Conservation (phyloP, 2,329 filamentous ascomycete genomes). For the Paraconiothyrium sp. region DNA sequence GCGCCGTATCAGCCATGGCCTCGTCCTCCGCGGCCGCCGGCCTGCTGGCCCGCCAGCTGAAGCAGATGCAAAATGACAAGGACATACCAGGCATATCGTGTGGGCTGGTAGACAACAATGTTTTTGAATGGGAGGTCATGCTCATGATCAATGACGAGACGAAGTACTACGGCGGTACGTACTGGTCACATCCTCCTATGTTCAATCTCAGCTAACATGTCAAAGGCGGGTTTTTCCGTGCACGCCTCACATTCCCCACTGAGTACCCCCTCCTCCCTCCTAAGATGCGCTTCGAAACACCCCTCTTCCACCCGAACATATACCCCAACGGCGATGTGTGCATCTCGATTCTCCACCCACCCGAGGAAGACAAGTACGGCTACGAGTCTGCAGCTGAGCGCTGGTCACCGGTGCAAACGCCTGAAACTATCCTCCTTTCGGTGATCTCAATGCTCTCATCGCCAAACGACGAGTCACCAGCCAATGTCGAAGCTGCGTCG, state of each 20-base stretch:
- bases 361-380: slow-evolving; percentile 96
- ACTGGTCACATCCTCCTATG: background rate
- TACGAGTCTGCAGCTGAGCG: slow-evolving; percentile 96
- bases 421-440: slow-evolving; percentile 95
- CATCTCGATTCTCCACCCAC: slow-evolving; percentile 97
- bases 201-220: slow-evolving; percentile 16
- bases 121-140: slow-evolving; percentile 99
- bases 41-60: slow-evolving; percentile 85
- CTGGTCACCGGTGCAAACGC: slow-evolving; percentile 96
- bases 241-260: slow-evolving; percentile 91
- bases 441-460: slow-evolving; percentile 99
- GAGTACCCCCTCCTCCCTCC: slow-evolving; percentile 98
- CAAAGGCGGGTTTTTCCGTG: slow-evolving; percentile 87
- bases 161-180: slow-evolving; percentile 88
- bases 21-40: slow-evolving; percentile 68
- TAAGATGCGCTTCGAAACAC: slow-evolving; percentile 93
- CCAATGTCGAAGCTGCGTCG: slow-evolving; percentile 94
- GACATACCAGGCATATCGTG: slow-evolving; percentile 95
- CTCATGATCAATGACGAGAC: slow-evolving; percentile 97
- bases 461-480: slow-evolving; percentile 95
- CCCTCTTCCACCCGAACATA: slow-evolving; percentile 97
- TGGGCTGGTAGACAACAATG: slow-evolving; percentile 83
- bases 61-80: slow-evolving; percentile 91
- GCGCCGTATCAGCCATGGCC: slow-evolving; percentile 35
- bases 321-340: slow-evolving; percentile 93